Base-by-base conservation (phyloP, 192 early-diverging fungal species). In the Backusella liffmaniae region DNA sequence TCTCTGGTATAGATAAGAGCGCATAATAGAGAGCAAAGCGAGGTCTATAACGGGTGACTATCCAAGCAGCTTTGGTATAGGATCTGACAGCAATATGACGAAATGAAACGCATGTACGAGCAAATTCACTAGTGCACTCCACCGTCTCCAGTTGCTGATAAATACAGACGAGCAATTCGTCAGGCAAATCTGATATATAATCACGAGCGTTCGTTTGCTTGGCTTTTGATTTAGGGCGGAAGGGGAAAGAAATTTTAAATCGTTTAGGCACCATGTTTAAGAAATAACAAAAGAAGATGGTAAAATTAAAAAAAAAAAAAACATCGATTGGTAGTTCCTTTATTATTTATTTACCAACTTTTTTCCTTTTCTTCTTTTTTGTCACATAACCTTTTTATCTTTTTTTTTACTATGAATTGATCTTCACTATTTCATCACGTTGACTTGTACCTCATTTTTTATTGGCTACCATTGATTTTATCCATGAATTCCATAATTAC, bases 1-100 rank as follows among this genome's bases (percentile, higher is more conserved):
- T 30, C 10, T 51, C 36, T 6, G 73, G 73, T 16, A 66, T 18
- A 29, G 56, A 66, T 4, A 74, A 29, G 8, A 74, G 30, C 9
- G 73, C 73, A 66, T 66, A 74, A 42, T 74, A 74, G 15, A 74
- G 26, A 7, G 59, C 73, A 41, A 56, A 74, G 16, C 73, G 44
- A 21, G 73, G 59, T 7, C 73, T 59, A n/a, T 56, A 66, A 16
- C 65, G 73, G 21, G 53, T 59, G 1, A 74, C 73, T 1, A 74
- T 30, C 73, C 73, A 74, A 29, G 53, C 37, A 66, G 73, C 73
- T 16, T 74, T 74, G 44, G 65, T 62, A 53, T 53, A 53, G n/a
- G 67, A 21, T n/a, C 37, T 69, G 37, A 21, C 37, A 23, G 67
- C 67, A 23, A 39, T 23, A 41, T 37, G 34, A 69, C 36, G 67